Base-by-base conservation (phyloP, 2,329 filamentous ascomycete genomes). In the Clarireedia homoeocarpa region DNA sequence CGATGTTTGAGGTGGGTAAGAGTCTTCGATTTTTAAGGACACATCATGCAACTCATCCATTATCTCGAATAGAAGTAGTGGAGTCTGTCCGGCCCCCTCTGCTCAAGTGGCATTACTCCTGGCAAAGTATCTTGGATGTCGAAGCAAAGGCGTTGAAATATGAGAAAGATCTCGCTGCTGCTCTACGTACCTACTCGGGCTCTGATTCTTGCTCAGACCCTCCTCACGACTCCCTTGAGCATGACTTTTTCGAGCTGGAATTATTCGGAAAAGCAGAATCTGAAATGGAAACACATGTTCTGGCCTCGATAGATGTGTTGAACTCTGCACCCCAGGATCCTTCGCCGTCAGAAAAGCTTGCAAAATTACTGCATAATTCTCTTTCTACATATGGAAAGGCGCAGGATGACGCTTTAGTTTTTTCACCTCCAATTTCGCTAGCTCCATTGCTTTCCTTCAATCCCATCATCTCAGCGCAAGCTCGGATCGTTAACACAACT, bases 1-100 rank as follows among this genome's bases (percentile, higher is more conserved):
- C 77, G 5, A 82, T 94, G n/a, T 91, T 92, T 61, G 89, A 95
- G 67, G 87, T 85, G 3, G 90, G 89, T 4, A 82, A 80, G 63
- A 92, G 87, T 67, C 71, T 95, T 48, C 81, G 87, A 6, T 83
- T 94, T 53, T 75, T 95, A 48, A 81, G 83, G 62, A 73, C 75
- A 23, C 83, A 86, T 62, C 87, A 94, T 66, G 80, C 88, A 5
- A 75, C 83, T 2, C 88, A 95, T 66, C 83, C 85, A 0, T 73
- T 94, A 44, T 79, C 82, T 14, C 76, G 75, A 44, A 65, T 74
- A n/a, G 73, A 75, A 26, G 72, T 78, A 5, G 68, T 82, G 5
- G 62, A 67, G 9, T 68, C 72, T 12, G 73, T 75, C 10, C 69
- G 74, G 6, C 79, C 83, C 12, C 85, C 87, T 2, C 69, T 70